Conservation (phyloP, 1,284 basidiomycete species). For the Puccinia hordei region DNA sequence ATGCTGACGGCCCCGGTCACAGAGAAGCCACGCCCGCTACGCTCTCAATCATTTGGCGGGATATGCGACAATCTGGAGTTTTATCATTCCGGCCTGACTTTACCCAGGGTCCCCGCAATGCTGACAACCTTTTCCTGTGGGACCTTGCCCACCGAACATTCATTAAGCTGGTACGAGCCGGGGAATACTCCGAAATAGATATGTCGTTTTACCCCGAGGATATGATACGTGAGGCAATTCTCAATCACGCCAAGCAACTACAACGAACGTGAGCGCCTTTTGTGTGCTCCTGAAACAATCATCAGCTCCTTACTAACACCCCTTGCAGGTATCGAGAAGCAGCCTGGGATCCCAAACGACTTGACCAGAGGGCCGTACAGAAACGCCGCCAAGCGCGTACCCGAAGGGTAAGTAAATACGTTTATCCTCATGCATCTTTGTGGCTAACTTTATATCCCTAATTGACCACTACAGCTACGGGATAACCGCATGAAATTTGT, state of each 20-base stretch:
- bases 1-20: conserved; percentile 24
- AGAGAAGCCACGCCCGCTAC: neutral
- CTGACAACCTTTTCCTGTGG: conserved; percentile 29
- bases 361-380: neutral
- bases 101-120: neutral
- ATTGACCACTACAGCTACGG: neutral
- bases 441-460: neutral
- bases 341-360: neutral
- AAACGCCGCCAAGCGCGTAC: conserved; percentile 1
- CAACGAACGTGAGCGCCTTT: too few relatives aligned
- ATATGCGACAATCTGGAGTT: conserved; percentile 6
- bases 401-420: neutral
- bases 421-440: too few relatives aligned
- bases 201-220: neutral
- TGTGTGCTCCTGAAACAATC: too few relatives aligned
- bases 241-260: conserved; percentile 35
- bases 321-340: neutral
- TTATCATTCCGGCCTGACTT: conserved; percentile 38
- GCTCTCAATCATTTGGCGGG: conserved; percentile 29
- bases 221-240: neutral
- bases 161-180: conserved; percentile 19
- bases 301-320: too few relatives aligned
- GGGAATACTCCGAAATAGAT: conserved; percentile 30
- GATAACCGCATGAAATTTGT: neutral
- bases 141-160: neutral